A percentile compares a stretch with the other conserved stretches of the same genome.
Evolutionary conservation across 169 alveolate genomes (phyloP).

Genomic region (Amoebophrya sp.): DNA sequence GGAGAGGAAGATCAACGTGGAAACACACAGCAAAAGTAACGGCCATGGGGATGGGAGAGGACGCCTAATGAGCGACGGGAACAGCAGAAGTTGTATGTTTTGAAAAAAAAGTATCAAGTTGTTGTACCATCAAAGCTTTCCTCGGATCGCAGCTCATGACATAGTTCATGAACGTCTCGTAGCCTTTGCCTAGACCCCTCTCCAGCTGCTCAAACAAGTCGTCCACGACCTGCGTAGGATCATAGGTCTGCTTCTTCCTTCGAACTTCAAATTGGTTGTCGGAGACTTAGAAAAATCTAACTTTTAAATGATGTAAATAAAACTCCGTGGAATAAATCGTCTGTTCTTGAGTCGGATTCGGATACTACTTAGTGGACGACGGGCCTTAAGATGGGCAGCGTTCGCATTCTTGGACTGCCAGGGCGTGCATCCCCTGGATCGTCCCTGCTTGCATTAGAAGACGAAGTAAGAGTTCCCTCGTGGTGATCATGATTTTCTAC

Average conservation of each 20-base stretch:
- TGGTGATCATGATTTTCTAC: no score
- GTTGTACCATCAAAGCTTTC: background rate
- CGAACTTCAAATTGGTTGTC: background rate
- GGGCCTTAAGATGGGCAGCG: background rate
- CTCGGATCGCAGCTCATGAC: background rate
- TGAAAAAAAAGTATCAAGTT: background rate
- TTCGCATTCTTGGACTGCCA: background rate
- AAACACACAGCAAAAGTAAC: no score
- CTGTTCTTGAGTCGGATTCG: no score
- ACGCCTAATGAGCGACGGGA: no score
- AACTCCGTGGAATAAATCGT: no score
- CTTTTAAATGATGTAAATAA: no score
- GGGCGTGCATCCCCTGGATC: constrained; percentile 18
- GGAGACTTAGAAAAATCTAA: no score
- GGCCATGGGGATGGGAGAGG: no score
- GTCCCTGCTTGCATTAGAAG: background rate
- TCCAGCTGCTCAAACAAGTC: background rate
- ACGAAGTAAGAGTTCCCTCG: no score
- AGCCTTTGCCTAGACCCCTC: background rate
- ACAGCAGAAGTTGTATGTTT: no score
- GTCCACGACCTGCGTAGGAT: background rate
- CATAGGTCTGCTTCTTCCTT: background rate
- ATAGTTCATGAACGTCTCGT: background rate
- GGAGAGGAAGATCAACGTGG: no score
- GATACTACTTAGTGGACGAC: no score